phyloP scores from a whole-genome alignment of 495 filamentous ascomycete species.

The Talaromyces proteolyticus region DNA sequence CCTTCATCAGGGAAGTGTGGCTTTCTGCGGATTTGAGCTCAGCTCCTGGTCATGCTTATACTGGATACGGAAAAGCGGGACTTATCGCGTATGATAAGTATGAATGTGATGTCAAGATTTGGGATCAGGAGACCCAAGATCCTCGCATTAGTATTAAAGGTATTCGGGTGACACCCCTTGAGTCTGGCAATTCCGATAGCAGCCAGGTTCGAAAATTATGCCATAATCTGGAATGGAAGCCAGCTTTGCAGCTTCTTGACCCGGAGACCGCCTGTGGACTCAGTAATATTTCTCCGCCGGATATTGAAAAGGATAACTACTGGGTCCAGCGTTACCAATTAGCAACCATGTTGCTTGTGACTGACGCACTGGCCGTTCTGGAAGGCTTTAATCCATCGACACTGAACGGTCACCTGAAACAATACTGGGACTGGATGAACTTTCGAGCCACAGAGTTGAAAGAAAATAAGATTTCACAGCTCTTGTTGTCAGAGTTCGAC shows the following conservation, averaged over 20 bases:
- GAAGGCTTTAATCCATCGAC: conserved; percentile 5
- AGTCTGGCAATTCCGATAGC: conserved; percentile 7
- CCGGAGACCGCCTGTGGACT: conserved; percentile 10
- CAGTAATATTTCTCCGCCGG: neutral
- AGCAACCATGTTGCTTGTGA: conserved; percentile 17
- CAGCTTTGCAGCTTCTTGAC: conserved; percentile 15
- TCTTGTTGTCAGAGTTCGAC: conserved; percentile 13
- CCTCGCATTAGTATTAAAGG: conserved; percentile 16
- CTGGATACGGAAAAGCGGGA: conserved; percentile 13
- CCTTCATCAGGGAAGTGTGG: conserved; percentile 22
- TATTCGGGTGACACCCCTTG: conserved; percentile 22
- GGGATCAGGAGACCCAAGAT: conserved; percentile 8
- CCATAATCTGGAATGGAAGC: conserved; percentile 16
- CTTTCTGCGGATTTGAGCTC: conserved; percentile 18
- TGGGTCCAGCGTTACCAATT: conserved; percentile 19
- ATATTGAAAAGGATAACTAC: conserved; percentile 4
- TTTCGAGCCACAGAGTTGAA: conserved; percentile 7
- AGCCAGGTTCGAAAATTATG: conserved; percentile 13
- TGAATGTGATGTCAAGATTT: conserved; percentile 17
- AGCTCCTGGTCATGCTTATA: conserved; percentile 8
- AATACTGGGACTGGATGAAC: conserved; percentile 21
- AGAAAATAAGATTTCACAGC: conserved; percentile 15
- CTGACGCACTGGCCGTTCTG: conserved; percentile 16
- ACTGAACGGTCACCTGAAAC: conserved; percentile 14
- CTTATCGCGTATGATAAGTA: conserved; percentile 12